These are phyloP conservation scores for Crassisporium funariophilum DNA, from an alignment of 768 basidiomycete genomes.

Conservation along the genomic window DNA sequence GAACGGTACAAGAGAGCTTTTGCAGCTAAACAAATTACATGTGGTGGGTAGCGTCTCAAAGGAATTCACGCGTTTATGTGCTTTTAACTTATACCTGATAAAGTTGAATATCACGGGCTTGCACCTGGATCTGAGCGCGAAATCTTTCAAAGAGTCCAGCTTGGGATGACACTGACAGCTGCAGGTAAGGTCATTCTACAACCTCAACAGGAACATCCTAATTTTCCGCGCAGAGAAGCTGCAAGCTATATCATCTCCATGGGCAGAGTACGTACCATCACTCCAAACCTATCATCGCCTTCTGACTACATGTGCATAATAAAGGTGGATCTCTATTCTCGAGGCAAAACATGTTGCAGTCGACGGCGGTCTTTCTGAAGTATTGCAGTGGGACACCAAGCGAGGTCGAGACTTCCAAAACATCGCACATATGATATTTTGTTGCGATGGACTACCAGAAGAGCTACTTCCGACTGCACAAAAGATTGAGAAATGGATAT, in stretches of 20 bases:
- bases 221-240: constrained; percentile 59
- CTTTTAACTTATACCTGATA: not conserved
- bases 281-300: not conserved
- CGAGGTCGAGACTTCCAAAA: constrained; percentile 80
- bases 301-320: constrained; percentile 5
- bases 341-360: constrained; percentile 57
- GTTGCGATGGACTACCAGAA: constrained; percentile 59
- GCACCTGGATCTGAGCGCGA: constrained; percentile 66
- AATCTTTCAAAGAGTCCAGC: constrained; percentile 80
- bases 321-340: constrained; percentile 63
- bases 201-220: not conserved
- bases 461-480: constrained; percentile 51
- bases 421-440: constrained; percentile 69
- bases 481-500: constrained; percentile 59
- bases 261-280: constrained; percentile 47
- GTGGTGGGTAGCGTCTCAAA: constrained; percentile 47
- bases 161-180: constrained; percentile 73
- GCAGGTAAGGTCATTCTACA: constrained; percentile 51
- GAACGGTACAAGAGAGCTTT: constrained; percentile 53
- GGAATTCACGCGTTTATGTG: not conserved
- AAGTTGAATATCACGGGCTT: constrained; percentile 71
- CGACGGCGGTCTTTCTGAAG: constrained; percentile 57
- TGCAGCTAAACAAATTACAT: constrained; percentile 59
- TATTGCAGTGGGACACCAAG: constrained; percentile 63
- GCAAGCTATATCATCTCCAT: constrained; percentile 74